Percentiles rank a stretch among this genome's conserved stretches.
phyloP scores from a whole-genome alignment of 108 stramenopile genomes.

The Discostella stelligeroides region DNA sequence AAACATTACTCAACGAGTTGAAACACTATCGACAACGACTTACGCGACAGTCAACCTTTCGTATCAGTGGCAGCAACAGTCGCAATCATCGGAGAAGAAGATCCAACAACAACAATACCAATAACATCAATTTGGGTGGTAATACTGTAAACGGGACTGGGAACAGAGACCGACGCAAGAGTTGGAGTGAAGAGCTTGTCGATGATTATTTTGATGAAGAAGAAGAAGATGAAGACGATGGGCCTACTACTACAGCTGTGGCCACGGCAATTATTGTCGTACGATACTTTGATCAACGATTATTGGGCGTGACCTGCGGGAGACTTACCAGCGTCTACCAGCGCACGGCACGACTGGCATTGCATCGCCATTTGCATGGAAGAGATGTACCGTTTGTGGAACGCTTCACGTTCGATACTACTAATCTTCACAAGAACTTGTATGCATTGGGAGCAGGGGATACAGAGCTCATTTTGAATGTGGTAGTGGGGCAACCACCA shows the following conservation, averaged over 20 bases:
- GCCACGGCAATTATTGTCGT: constrained; percentile 62
- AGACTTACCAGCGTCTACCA: constrained; percentile 57
- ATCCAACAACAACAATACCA: too few relatives aligned
- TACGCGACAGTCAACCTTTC: constrained; percentile 17
- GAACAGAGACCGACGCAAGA: too few relatives aligned
- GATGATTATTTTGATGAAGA: background rate
- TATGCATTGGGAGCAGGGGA: constrained; percentile 81
- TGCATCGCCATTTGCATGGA: constrained; percentile 61
- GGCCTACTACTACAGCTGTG: constrained; percentile 9
- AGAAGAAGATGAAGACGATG: constrained; percentile 1
- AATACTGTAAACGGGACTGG: too few relatives aligned
- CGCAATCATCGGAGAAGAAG: background rate
- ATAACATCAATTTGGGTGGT: too few relatives aligned
- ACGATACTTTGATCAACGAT: constrained; percentile 52
- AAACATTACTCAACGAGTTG: constrained; percentile 41
- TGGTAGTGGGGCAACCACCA: constrained; percentile 40
- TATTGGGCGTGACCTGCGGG: constrained; percentile 77
- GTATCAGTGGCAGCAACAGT: constrained; percentile 16
- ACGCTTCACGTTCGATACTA: constrained; percentile 22
- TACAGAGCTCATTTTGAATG: constrained; percentile 68
- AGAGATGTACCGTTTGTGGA: constrained; percentile 41
- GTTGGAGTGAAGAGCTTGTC: too few relatives aligned
- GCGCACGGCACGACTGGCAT: constrained; percentile 48
- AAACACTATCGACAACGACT: constrained; percentile 4
- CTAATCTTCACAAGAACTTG: constrained; percentile 34